Conservation (phyloP, 2,329 filamentous ascomycete genomes). For the Hypoxylon rubiginosum region DNA sequence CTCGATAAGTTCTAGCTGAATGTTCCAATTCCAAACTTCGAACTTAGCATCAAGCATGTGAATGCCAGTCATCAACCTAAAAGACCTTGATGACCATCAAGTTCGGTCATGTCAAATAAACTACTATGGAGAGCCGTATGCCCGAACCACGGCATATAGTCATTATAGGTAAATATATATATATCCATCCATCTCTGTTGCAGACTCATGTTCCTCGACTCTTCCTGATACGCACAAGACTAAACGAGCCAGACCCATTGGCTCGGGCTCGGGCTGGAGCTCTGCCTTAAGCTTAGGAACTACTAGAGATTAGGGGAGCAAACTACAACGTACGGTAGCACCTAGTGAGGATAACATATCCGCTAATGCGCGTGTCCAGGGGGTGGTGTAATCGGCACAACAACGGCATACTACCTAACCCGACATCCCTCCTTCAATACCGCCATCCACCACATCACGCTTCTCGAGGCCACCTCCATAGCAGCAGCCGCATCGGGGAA, state of each 20-base stretch:
- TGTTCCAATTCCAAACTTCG: slow-evolving; percentile 10
- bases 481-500: slow-evolving; percentile 96
- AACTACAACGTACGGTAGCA: slow-evolving; percentile 15
- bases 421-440: slow-evolving; percentile 86
- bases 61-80: slow-evolving; percentile 24
- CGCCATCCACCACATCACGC: slow-evolving; percentile 80
- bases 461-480: slow-evolving; percentile 87
- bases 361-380: slow-evolving; percentile 62
- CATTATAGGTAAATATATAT: slow-evolving; percentile 51
- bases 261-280: slow-evolving; percentile 16
- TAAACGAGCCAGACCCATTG: slow-evolving; percentile 8
- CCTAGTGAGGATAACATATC: slow-evolving; percentile 23
- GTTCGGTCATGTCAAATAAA: slow-evolving; percentile 48
- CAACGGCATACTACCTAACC: slow-evolving; percentile 91
- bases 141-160: slow-evolving; percentile 52
- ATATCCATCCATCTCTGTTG: not conserved
- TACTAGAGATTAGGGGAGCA: slow-evolving; percentile 12
- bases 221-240: slow-evolving; percentile 3
- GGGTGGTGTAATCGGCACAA: slow-evolving; percentile 92
- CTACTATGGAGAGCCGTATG: slow-evolving; percentile 48
- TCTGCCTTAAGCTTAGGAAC: not conserved
- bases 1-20: not conserved
- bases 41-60: slow-evolving; percentile 22
- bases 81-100: slow-evolving; percentile 13
- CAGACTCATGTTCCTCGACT: slow-evolving; percentile 8